phyloP scores from a whole-genome alignment of 192 early-diverging fungal species.

The Linnemannia hyalina region DNA sequence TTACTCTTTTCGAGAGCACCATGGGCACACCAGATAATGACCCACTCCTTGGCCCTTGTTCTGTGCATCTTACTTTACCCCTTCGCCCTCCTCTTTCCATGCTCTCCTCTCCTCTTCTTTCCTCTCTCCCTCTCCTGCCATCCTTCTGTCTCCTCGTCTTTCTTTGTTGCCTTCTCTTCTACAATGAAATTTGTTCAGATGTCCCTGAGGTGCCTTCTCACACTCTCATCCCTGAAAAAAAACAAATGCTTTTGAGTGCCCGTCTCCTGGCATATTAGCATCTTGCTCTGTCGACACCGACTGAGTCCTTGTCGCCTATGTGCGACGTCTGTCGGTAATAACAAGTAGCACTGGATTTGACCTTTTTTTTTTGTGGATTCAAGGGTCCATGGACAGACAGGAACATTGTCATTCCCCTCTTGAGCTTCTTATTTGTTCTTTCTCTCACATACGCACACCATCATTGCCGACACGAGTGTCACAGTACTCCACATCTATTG shows the following conservation, averaged over 20 bases:
- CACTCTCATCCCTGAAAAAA: not conserved
- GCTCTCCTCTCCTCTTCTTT: not conserved
- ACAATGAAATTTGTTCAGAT: not conserved
- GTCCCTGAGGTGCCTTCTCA: not conserved
- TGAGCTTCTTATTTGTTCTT: not conserved
- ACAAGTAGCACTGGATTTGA: not conserved
- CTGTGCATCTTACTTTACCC: not conserved
- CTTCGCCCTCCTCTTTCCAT: not conserved
- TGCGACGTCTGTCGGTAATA: not conserved
- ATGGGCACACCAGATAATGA: too few species aligned
- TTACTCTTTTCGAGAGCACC: too few species aligned
- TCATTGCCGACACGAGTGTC: too few species aligned
- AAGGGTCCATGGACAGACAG: not conserved
- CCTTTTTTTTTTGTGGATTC: not conserved
- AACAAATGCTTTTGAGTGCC: not conserved
- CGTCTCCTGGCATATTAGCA: not conserved
- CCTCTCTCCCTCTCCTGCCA: not conserved
- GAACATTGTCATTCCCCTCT: conserved; percentile 10
- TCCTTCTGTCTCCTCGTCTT: not conserved
- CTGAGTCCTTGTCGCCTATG: not conserved
- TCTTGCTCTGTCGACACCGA: not conserved
- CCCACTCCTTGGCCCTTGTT: too few species aligned
- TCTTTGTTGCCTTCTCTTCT: not conserved
- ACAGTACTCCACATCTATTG: too few species aligned
- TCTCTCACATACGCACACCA: too few species aligned